Conservation (phyloP, 1,284 basidiomycete genomes). For the Trichosporon faecale region DNA sequence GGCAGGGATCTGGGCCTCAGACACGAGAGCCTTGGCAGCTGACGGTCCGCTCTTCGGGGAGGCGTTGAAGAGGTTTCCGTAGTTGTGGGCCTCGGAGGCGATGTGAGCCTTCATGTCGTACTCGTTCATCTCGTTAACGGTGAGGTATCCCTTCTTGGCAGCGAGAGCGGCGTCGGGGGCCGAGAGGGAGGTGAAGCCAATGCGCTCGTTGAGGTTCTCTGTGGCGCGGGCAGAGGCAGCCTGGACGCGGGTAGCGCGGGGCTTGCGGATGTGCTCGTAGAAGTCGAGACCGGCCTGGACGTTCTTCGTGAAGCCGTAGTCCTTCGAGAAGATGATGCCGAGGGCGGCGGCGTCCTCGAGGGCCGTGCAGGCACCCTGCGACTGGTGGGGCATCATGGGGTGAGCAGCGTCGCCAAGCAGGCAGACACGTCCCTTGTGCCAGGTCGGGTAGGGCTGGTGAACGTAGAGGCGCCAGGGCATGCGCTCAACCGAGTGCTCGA, state of each 20-base stretch:
- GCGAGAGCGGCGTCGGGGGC: slow-evolving; percentile 33
- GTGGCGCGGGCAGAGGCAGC: slow-evolving; percentile 43
- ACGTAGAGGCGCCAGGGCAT: slow-evolving; percentile 52
- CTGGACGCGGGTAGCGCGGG: slow-evolving; percentile 51
- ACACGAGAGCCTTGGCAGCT: neutral
- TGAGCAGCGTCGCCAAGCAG: slow-evolving; percentile 48
- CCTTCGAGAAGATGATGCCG: slow-evolving; percentile 37
- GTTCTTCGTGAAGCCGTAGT: slow-evolving; percentile 41
- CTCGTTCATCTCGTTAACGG: slow-evolving; percentile 42
- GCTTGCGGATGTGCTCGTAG: slow-evolving; percentile 51
- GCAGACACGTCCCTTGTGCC: slow-evolving; percentile 40
- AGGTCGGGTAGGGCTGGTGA: slow-evolving; percentile 47
- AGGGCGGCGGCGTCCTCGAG: slow-evolving; percentile 48
- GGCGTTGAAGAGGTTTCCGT: slow-evolving; percentile 16
- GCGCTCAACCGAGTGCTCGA: slow-evolving; percentile 46
- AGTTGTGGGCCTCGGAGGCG: slow-evolving; percentile 17
- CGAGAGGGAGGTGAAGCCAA: slow-evolving; percentile 51
- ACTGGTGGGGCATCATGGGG: slow-evolving; percentile 46
- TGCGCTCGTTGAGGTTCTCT: slow-evolving; percentile 52
- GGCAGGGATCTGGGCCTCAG: neutral
- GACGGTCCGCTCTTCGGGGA: neutral
- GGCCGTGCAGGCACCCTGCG: slow-evolving; percentile 43
- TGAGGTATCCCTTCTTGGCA: slow-evolving; percentile 47
- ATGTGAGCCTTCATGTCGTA: slow-evolving; percentile 41
- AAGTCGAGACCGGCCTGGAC: slow-evolving; percentile 41